Evolutionary conservation across 2,329 filamentous ascomycete species (phyloP).

Genomic region (Fonsecaea pedrosoi): DNA sequence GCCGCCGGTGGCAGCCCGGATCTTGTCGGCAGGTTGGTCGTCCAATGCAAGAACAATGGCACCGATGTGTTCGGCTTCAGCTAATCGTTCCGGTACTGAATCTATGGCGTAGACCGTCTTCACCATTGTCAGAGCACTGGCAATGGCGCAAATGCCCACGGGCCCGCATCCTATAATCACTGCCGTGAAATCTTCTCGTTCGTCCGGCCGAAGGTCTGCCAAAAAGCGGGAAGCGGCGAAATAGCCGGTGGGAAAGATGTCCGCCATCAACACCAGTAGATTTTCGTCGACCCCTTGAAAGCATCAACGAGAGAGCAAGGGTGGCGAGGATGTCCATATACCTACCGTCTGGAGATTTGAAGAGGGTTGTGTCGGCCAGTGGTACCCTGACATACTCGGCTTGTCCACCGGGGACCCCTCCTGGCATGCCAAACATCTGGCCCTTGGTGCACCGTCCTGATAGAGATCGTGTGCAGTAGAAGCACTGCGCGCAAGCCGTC

Average conservation of each 20-base stretch:
- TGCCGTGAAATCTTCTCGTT: conserved; percentile 49
- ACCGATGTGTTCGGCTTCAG: conserved; percentile 67
- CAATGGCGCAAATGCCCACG: conserved; percentile 71
- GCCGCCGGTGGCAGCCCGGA: conserved; percentile 63
- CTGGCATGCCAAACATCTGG: conserved; percentile 55
- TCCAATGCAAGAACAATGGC: conserved; percentile 67
- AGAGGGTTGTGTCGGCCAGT: conserved; percentile 58
- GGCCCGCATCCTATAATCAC: conserved; percentile 70
- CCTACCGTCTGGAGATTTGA: conserved; percentile 49
- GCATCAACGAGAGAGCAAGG: neutral
- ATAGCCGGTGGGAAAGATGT: conserved; percentile 42
- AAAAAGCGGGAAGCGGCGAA: conserved; percentile 40
- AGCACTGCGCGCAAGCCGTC: conserved; percentile 60
- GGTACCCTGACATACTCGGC: conserved; percentile 64
- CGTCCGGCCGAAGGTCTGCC: conserved; percentile 36
- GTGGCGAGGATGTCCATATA: too few relatives aligned
- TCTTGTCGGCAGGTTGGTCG: conserved; percentile 63
- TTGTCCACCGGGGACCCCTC: conserved; percentile 61
- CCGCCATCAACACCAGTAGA: conserved; percentile 44
- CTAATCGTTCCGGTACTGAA: conserved; percentile 65
- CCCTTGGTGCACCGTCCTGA: conserved; percentile 61
- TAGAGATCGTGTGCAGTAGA: conserved; percentile 60
- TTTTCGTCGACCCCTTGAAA: conserved; percentile 41
- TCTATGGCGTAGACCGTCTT: conserved; percentile 69
- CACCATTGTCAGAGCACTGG: conserved; percentile 68